Base-by-base conservation (phyloP, 1,284 basidiomycete species). In the Malassezia sympodialis region DNA sequence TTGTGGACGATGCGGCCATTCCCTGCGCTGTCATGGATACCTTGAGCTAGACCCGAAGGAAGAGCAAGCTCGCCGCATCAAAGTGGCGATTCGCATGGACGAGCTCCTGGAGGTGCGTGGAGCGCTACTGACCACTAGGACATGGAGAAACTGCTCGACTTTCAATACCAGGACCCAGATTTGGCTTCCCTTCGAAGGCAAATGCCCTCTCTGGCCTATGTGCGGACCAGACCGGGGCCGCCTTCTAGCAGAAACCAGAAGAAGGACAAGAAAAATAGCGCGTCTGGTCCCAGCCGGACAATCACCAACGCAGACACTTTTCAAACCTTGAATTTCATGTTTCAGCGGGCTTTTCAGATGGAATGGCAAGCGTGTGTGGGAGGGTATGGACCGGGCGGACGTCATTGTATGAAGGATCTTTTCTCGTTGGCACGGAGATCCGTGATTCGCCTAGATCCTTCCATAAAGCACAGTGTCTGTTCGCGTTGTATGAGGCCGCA, bases 81-180 rank as follows among this genome's bases (percentile, higher is more conserved):
- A 83, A 62, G 83, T 88, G 8, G 89, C 88, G 2, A 81, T 87
- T 50, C 80, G 87, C 49, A 79, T 91, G 49, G 90, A 94, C 71
- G 87, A 90, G 76, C 74, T 88, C 49, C 77, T 91, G 39, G 82
- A 89, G 81, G 88, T 88, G 78, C 65, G 77, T 72, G 27, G 15
- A 42, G 23, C 27, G 24, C 11, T 14, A 46, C 17, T 27, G 11
- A 49, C 21, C 34, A 10, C 12, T 69, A 91, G 86, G 87, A 88
- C 73, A 79, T 80, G 45, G 82, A 81, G 46, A 82, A 82, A 67
- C 78, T 93, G 24, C 78, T 86, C 12, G 84, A 89, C 76, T 86
- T 94, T 72, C 79, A 82, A 59, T 84, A 88, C 75, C 77, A 79
- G 34, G 81, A 88, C 76, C 79, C 81, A 37, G 81, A 86, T 71